These are phyloP conservation scores for Hanseniaspora gamundiae DNA, from an alignment of 1,139 yeast genomes.

Conservation along the genomic window DNA sequence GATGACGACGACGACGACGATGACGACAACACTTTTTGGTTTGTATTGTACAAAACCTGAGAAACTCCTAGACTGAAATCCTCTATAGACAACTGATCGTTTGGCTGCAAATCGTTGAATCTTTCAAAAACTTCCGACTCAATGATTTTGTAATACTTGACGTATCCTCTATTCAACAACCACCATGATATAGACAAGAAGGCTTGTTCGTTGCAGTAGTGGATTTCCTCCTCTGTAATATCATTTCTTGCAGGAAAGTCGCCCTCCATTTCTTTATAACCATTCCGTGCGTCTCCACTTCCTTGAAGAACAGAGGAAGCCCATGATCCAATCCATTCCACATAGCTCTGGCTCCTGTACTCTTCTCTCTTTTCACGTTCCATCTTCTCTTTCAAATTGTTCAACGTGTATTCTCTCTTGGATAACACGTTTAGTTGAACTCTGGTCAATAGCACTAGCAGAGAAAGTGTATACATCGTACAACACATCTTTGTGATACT, in stretches of 20 bases:
- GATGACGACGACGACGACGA: constrained; percentile 17
- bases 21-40: constrained; percentile 26
- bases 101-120: constrained; percentile 56
- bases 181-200: constrained; percentile 89
- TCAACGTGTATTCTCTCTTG: constrained; percentile 69
- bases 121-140: constrained; percentile 46
- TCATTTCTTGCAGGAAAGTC: too few relatives aligned
- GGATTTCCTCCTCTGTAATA: constrained; percentile 19
- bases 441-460: constrained; percentile 64
- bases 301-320: not conserved
- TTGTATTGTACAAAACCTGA: constrained; percentile 31
- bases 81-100: constrained; percentile 52
- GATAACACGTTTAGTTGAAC: constrained; percentile 83
- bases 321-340: constrained; percentile 1
- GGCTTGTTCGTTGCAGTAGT: constrained; percentile 60
- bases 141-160: constrained; percentile 40
- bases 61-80: constrained; percentile 37
- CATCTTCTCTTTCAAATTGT: constrained; percentile 16
- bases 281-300: too few relatives aligned
- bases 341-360: not conserved
- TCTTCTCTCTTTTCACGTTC: not conserved
- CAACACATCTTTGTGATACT: constrained; percentile 68
- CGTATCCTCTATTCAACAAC: constrained; percentile 83
- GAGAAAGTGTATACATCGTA: constrained; percentile 53
- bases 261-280: too few relatives aligned